Percentiles rank a stretch among this genome's conserved stretches.
Evolutionary conservation across 2,329 filamentous ascomycete genomes (phyloP).

Genomic region (Tolypocladium tundrense): DNA sequence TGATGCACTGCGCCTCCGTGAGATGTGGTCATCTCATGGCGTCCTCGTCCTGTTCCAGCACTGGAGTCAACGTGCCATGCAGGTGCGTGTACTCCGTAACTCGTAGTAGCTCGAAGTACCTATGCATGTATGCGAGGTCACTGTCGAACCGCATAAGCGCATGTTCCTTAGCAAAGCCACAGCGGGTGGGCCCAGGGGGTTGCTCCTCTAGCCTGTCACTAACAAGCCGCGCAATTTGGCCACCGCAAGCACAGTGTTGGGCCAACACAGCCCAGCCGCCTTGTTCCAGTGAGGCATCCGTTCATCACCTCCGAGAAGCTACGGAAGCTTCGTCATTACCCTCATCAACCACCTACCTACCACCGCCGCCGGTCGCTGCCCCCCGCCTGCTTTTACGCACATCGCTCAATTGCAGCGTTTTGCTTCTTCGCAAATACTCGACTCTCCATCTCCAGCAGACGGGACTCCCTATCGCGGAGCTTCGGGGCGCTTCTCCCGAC

Average conservation of each 20-base stretch:
- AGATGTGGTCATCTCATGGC: not conserved
- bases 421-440: not conserved
- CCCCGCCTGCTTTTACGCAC: constrained; percentile 1
- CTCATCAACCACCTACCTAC: not conserved
- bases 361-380: not conserved
- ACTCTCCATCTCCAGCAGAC: not conserved
- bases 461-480: not conserved
- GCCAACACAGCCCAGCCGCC: not conserved
- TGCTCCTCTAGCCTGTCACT: not conserved
- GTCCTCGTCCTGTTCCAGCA: not conserved
- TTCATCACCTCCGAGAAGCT: constrained; percentile 6
- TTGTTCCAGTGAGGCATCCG: constrained; percentile 1
- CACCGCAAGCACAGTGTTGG: not conserved
- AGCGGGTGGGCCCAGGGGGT: constrained; percentile 1
- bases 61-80: no score
- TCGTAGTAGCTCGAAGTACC: no score
- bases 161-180: constrained; percentile 2
- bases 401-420: constrained; percentile 3
- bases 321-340: constrained; percentile 8
- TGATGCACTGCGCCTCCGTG: not conserved
- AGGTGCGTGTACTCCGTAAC: no score
- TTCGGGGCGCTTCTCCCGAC: not conserved
- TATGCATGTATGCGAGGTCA: not conserved
- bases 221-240: constrained; percentile 8
- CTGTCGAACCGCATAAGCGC: not conserved